Conservation (phyloP, 495 filamentous ascomycete species). For the Talaromyces proteolyticus region DNA sequence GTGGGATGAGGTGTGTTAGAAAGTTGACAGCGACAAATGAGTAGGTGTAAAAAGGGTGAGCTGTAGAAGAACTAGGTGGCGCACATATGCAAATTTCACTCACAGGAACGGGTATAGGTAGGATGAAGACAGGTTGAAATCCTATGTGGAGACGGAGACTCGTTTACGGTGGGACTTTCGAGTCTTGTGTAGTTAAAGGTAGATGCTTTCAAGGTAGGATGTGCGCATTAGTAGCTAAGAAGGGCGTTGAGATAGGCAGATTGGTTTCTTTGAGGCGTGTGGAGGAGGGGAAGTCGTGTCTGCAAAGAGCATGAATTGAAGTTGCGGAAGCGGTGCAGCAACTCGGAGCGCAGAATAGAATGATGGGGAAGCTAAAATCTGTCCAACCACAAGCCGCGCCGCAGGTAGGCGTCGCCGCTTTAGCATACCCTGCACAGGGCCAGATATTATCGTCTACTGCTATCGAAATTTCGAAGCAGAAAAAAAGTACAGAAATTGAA, state of each 20-base stretch:
- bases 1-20: neutral
- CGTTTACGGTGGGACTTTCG: neutral
- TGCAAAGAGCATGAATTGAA: neutral
- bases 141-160: neutral
- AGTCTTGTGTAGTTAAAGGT: no score
- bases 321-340: neutral
- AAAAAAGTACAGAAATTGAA: no score
- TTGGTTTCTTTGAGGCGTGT: neutral
- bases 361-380: no score
- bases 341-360: no score
- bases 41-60: no score
- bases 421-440: no score
- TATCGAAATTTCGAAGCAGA: no score
- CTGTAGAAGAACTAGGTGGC: no score
- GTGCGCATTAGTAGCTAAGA: no score
- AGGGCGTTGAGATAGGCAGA: no score
- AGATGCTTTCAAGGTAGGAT: no score
- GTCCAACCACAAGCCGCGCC: neutral
- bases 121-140: neutral
- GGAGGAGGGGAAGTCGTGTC: neutral
- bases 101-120: neutral
- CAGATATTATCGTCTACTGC: no score
- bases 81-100: neutral
- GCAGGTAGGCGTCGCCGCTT: neutral
- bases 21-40: neutral